A percentile compares a stretch with the other conserved stretches of the same genome.
Conservation (phyloP, 2,329 filamentous ascomycete genomes). For the Calcarisporium arbuscula region DNA sequence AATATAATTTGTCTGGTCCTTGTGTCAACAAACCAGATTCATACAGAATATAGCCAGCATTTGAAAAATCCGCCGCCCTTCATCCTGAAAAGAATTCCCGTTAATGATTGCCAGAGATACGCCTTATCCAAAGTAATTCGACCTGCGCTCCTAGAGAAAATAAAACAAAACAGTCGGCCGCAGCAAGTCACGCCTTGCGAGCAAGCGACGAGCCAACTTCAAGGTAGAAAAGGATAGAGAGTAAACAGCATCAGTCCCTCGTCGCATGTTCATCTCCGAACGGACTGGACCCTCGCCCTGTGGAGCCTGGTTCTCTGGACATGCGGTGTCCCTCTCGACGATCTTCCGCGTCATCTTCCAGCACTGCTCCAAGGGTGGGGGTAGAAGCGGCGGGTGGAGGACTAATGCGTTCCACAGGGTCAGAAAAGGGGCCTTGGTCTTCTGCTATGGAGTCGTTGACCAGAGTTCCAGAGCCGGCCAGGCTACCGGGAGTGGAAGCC, state of each 20-base stretch:
- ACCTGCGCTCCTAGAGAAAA: too few species aligned
- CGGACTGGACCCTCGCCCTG: constrained; percentile 35
- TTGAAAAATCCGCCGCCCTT: too few species aligned
- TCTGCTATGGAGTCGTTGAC: constrained; percentile 41
- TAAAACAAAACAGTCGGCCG: too few species aligned
- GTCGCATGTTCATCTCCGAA: constrained; percentile 55
- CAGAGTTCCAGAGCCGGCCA: constrained; percentile 31
- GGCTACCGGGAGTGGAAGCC: not conserved
- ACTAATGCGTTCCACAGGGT: constrained; percentile 37
- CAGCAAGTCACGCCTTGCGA: too few species aligned
- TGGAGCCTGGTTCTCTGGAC: constrained; percentile 17
- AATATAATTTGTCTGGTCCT: too few species aligned
- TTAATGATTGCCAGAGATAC: too few species aligned
- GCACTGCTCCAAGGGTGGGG: constrained; percentile 47
- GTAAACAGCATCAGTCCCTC: constrained; percentile 30
- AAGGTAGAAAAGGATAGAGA: too few species aligned
- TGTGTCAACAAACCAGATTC: too few species aligned
- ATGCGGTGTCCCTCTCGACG: constrained; percentile 28
- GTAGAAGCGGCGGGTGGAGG: constrained; percentile 31
- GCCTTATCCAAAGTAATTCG: too few species aligned
- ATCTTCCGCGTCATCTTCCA: constrained; percentile 42
- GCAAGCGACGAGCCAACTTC: too few species aligned
- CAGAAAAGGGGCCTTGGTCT: constrained; percentile 55
- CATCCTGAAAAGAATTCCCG: too few species aligned
- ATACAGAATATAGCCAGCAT: too few species aligned